Percentiles rank a stretch among this genome's conserved stretches.
Conservation (phyloP, 169 alveolate genomes). For the Eimeria maxima region DNA sequence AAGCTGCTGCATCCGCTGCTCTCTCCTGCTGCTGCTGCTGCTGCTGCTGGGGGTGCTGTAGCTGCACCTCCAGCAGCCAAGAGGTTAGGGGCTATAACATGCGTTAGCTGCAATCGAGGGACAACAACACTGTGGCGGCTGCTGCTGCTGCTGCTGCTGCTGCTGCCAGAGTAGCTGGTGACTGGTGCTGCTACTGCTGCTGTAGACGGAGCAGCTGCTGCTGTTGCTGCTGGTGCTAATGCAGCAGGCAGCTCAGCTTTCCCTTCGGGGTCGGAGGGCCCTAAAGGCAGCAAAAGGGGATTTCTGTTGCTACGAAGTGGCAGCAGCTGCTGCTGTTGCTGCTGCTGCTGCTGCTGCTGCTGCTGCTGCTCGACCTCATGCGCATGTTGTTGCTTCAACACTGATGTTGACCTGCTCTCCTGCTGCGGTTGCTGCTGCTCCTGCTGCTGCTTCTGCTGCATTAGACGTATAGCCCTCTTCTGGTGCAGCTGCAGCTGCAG, state of each 20-base stretch:
- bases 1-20: background rate
- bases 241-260: background rate
- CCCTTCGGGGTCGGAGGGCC: background rate
- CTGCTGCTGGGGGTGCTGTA: background rate
- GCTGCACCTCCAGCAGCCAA: background rate
- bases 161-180: background rate
- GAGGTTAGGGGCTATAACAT: constrained; percentile 46
- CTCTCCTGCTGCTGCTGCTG: constrained; percentile 28
- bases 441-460: constrained; percentile 44
- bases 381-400: background rate
- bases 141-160: background rate
- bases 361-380: background rate
- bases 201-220: background rate
- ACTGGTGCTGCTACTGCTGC: background rate
- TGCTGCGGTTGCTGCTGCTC: constrained; percentile 41
- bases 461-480: background rate
- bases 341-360: background rate
- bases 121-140: background rate
- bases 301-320: constrained; percentile 11
- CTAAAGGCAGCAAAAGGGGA: background rate
- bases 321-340: background rate
- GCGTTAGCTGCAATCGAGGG: constrained; percentile 9
- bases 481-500: constrained; percentile 49
- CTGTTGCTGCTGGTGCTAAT: background rate
- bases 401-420: background rate